Conservation (phyloP, 805 yeast species). For the Metschnikowia dekortorum region DNA sequence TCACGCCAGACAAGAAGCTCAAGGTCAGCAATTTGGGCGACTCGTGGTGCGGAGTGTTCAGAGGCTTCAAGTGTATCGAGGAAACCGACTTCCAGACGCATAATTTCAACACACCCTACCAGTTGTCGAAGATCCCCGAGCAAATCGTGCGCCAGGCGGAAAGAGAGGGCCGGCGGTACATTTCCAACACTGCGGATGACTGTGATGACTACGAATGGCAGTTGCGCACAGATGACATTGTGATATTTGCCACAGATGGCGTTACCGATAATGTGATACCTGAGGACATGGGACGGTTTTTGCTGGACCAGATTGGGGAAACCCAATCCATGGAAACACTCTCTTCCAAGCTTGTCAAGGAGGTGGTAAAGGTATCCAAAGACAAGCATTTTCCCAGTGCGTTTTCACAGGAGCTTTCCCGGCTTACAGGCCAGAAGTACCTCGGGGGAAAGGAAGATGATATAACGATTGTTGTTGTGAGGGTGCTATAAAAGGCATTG, state of each 20-base stretch:
- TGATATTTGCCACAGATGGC: slow-evolving; percentile 91
- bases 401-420: slow-evolving; percentile 72
- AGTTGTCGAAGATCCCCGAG: slow-evolving; percentile 77
- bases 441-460: slow-evolving; percentile 96
- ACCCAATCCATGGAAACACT: slow-evolving; percentile 36
- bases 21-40: slow-evolving; percentile 84
- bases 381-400: slow-evolving; percentile 78
- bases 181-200: slow-evolving; percentile 64
- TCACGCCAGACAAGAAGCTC: slow-evolving; percentile 53
- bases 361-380: slow-evolving; percentile 64
- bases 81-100: slow-evolving; percentile 79
- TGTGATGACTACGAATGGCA: slow-evolving; percentile 67
- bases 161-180: slow-evolving; percentile 54
- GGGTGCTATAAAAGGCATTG: slow-evolving; percentile 33
- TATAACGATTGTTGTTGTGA: slow-evolving; percentile 74
- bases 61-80: slow-evolving; percentile 55
- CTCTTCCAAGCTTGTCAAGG: slow-evolving; percentile 54
- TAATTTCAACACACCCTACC: slow-evolving; percentile 89
- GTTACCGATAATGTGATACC: slow-evolving; percentile 79
- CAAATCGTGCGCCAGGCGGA: slow-evolving; percentile 51
- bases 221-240: slow-evolving; percentile 65
- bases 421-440: slow-evolving; percentile 62
- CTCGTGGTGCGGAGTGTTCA: slow-evolving; percentile 87
- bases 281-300: slow-evolving; percentile 64
- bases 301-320: slow-evolving; percentile 49